Evolutionary conservation across 75 land plant genomes (phyloP), one percentile per base, ranked within the genome.

Genomic region (Cryptomeria japonica): DNA sequence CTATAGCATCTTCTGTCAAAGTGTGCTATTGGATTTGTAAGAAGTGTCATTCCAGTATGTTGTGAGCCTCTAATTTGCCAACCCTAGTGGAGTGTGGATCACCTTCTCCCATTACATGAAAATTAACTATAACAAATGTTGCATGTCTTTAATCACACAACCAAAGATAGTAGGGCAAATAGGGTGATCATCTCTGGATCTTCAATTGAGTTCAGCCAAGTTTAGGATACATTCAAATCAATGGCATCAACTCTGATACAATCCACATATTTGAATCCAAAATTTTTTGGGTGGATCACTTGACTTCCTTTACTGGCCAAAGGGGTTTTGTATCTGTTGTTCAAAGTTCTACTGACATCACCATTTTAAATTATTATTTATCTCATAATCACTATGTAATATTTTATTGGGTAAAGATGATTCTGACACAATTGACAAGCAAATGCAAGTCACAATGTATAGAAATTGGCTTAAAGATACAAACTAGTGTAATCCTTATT

Each of bases 291-390:
- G 15, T 51, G 13, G 53, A 51, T 51, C 53, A 51, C 13, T 2
- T 92, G 25, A 92, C 89, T 2, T 86, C 86, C 15, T 79, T 56
- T 0, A 88, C 88, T 42, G 93, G 89, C 3, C 77, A 73, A n/a
- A 79, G 86, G 0, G 93, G 93, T 10, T 44, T 92, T 42, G 86
- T 88, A 3, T 86, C 89, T 0, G 89, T 88, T 0, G 84, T 90
- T 36, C 88, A 92, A 34, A 91, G 93, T 32, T 89, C 93, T 19
- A 92, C 93, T 1, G 93, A 92, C 22, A 89, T 92, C 38, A 92
- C 91, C 0, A 88, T 92, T 7, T 92, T 91, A 7, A 92, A 92
- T 22, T 90, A 87, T 34, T 55, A 34, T n/a, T 83, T 90, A 18
- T 51, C 15, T 13, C 12, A 51, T 51, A 51, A 51, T 51, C 53